Base-by-base conservation (phyloP, 176 grass and related monocot genomes). In the Paspalum notatum region DNA sequence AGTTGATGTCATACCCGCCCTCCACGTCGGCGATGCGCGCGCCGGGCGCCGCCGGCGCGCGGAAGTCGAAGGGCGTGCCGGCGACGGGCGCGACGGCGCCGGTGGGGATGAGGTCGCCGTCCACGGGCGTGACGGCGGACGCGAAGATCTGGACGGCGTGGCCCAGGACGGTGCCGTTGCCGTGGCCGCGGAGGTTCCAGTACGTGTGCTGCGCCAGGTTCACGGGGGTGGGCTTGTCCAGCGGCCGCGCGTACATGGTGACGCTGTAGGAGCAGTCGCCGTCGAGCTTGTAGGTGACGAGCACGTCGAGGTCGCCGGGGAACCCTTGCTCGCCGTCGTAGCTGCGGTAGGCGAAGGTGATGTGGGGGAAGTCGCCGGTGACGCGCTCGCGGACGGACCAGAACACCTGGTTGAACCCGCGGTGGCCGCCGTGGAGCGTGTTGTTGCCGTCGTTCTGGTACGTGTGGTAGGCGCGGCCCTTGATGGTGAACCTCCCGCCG, bases 261-360 rank as follows among this genome's bases (percentile, higher is more conserved):
- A 98, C 90, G 58, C 86, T 87, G 44, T 93, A 82, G 2, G 88
- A 83, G 84, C 64, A 73, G 71, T 95, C 90, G 65, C 70, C 77
- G 80, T 89, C 93, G 77, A 98, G 88, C 61, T 93, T 98, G 78
- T 98, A 95, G 45, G 95, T 98, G 46, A 98, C 90, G 12, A 68
- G 76, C 61, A 98, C 92, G 69, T 98, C 95, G 0, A 95, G 48
- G 7, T 76, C 64, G 47, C 95, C 95, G 0, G 95, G 95, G 54
- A 93, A 95, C 6, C 95, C 92, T 49, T 98, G 85, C 88, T 98
- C 95, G 68, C 95, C 95, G 72, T 98, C 88, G 83, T 89, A 95
- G 88, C 90, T 98, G 8, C 87, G 88, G 75, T 98, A 98, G 37
- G 66, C 44, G 59, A 98, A 89, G 52, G 95, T 98, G 92, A 98